Conservation (phyloP, 139 green algal genomes). For the Nannochloris sp. region DNA sequence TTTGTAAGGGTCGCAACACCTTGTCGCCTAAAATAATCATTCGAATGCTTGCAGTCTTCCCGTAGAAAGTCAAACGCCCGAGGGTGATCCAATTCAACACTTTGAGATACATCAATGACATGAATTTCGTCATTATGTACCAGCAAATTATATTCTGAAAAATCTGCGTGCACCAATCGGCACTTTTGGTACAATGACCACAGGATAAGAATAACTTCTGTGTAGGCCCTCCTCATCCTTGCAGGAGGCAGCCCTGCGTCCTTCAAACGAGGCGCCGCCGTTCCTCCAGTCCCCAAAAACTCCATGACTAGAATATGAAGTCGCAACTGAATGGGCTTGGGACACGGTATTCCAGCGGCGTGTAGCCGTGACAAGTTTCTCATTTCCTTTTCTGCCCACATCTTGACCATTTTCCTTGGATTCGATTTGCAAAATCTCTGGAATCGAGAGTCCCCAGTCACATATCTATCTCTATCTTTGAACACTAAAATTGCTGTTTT, state of each 20-base stretch:
- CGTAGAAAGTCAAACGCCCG: conserved; percentile 93
- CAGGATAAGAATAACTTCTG: conserved; percentile 66
- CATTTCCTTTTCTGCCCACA: conserved; percentile 99
- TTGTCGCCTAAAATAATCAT: conserved; percentile 81
- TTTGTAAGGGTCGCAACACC: conserved; percentile 71
- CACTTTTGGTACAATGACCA: conserved; percentile 80
- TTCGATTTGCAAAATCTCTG: conserved; percentile 89
- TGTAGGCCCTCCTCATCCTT: conserved; percentile 54
- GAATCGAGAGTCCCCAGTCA: conserved; percentile 93
- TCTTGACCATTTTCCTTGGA: conserved; percentile 97
- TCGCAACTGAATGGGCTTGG: conserved; percentile 75
- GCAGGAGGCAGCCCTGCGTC: conserved; percentile 68
- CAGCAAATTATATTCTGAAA: conserved; percentile 96
- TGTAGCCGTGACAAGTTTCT: conserved; percentile 79
- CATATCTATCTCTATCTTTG: conserved; percentile 89
- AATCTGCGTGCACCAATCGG: conserved; percentile 90
- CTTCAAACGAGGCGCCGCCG: conserved; percentile 82
- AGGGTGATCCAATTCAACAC: conserved; percentile 96
- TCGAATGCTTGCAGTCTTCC: conserved; percentile 85
- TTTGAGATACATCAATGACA: conserved; percentile 91
- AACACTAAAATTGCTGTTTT: conserved; percentile 99
- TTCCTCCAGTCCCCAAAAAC: conserved; percentile 72
- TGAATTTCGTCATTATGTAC: conserved; percentile 57
- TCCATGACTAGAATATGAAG: conserved; percentile 93
- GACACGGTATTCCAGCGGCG: conserved; percentile 66